Base-by-base conservation (phyloP, 768 basidiomycete species). In the Phallus indusiatus region DNA sequence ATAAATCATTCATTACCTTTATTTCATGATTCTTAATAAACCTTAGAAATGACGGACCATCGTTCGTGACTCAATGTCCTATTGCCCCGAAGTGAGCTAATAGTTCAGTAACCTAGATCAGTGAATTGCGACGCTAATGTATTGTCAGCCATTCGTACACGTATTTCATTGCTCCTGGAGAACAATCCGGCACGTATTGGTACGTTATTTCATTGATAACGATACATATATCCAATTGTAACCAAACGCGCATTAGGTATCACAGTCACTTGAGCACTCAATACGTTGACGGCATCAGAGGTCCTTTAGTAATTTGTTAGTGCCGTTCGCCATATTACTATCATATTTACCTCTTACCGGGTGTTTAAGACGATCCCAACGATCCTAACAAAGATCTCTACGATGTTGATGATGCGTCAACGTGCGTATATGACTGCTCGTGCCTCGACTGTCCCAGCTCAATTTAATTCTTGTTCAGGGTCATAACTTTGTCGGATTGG, bases 41-140 rank as follows among this genome's bases (percentile, higher is more conserved):
- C 10, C 1, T 48, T 28, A 59, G 57, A 16, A 51, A 51, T 33
- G 57, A 59, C 52, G 57, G 57, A 21, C 50, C 57, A 5, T 59
- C 57, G 1, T 78, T 78, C 59, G 73, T 73, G 1, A 73, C 67
- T 14, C 78, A 81, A 61, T 81, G 80, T 62, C 79, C 80, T 0
- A 78, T 80, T 47, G 63, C 70, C 0, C 69, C 76, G 1, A 65
- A 42, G 42, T 42, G 42, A 42, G 42, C 9, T 42, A 4, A 14
- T 10, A 42, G 42, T 3, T n/a, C n/a, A n/a, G n/a, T n/a, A n/a
- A n/a, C n/a, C n/a, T 42, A 10, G 14, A 42, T 28, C 28, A n/a
- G 2, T 2, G 9, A 42, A 42, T 14, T 42, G n/a, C 2, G 14
- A 42, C 12, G 12, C 5, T 42, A 5, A 4, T 42, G n/a, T 12